These are phyloP conservation scores for Musa beccarii DNA, from an alignment of 176 grass and related monocot species.

Conservation along the genomic window DNA sequence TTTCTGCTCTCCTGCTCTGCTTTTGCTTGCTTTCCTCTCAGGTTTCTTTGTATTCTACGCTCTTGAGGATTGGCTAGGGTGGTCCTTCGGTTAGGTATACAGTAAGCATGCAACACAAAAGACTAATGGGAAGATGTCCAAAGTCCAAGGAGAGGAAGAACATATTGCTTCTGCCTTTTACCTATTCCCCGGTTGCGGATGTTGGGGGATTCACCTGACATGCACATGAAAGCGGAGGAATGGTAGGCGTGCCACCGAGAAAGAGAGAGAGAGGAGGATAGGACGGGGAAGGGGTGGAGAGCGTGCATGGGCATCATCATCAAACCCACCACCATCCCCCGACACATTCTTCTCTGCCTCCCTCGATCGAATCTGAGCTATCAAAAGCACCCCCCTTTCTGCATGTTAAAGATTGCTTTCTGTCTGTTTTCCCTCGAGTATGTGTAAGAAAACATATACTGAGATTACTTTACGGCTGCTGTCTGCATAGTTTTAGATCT, in stretches of 20 bases:
- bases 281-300: background rate
- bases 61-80: too few species aligned
- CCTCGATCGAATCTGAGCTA: background rate
- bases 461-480: too few species aligned
- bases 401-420: background rate
- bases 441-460: too few species aligned
- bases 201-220: too few species aligned
- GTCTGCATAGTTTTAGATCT: too few species aligned
- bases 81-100: too few species aligned
- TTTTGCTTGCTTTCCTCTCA: background rate
- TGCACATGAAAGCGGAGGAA: too few species aligned
- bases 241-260: background rate
- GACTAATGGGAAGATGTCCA: too few species aligned
- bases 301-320: slow-evolving; percentile 17
- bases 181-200: too few species aligned
- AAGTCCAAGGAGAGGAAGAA: too few species aligned
- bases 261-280: too few species aligned
- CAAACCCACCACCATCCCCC: slow-evolving; percentile 5
- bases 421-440: background rate
- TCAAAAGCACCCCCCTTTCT: background rate
- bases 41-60: background rate
- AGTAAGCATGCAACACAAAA: background rate
- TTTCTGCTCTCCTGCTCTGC: background rate
- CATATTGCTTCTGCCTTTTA: too few species aligned
- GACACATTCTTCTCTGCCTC: slow-evolving; percentile 1